These are phyloP conservation scores for Penicillium occitanis DNA, from an alignment of 2,329 filamentous ascomycete genomes.

Conservation along the genomic window DNA sequence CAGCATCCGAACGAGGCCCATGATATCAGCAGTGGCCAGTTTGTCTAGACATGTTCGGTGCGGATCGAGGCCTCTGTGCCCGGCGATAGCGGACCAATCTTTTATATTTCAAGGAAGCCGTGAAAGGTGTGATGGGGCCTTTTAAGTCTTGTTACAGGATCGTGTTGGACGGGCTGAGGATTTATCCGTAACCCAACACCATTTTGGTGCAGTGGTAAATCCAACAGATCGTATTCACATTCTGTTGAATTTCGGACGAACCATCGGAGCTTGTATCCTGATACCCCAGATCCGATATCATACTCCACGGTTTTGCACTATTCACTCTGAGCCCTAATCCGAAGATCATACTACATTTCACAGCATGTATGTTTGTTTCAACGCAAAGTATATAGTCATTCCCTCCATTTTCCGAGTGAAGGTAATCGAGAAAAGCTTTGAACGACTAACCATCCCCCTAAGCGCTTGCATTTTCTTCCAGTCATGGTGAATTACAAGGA, in stretches of 20 bases:
- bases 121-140: neutral
- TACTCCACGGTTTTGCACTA: neutral
- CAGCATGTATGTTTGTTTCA: neutral
- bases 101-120: neutral
- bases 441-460: neutral
- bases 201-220: neutral
- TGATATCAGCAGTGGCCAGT: neutral
- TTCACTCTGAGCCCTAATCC: neutral
- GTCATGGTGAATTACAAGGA: neutral
- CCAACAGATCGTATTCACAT: neutral
- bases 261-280: neutral
- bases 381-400: neutral
- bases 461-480: neutral
- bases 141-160: neutral
- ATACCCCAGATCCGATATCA: neutral
- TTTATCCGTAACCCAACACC: neutral
- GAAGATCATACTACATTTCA: neutral
- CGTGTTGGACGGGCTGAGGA: neutral
- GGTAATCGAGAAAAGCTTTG: neutral
- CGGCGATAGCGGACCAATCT: neutral
- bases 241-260: neutral
- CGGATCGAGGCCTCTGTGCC: too few relatives aligned
- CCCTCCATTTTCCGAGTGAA: neutral
- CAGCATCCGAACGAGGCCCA: neutral
- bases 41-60: neutral